phyloP scores from a whole-genome alignment of 2,329 filamentous ascomycete species.

The Aspergillus carbonarius region DNA sequence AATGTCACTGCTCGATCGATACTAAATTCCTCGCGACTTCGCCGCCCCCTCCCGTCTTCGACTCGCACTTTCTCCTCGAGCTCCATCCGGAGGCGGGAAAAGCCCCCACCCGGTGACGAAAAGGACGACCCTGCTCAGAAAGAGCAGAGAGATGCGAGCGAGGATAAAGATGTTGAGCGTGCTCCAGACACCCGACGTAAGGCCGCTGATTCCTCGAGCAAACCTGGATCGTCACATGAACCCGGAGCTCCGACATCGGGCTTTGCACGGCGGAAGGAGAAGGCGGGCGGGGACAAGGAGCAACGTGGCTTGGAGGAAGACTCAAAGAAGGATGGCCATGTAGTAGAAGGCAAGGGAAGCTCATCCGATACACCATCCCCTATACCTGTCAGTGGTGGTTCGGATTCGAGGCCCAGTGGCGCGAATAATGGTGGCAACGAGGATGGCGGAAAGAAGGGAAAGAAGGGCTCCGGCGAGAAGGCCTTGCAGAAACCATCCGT shows the following conservation, averaged over 20 bases:
- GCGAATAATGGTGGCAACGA: constrained; percentile 56
- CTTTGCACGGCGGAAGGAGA: constrained; percentile 42
- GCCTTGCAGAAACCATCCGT: constrained; percentile 83
- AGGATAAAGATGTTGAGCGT: constrained; percentile 45
- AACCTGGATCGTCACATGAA: constrained; percentile 26
- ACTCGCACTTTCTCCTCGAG: constrained; percentile 47
- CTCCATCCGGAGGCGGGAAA: constrained; percentile 56
- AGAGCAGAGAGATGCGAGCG: constrained; percentile 26
- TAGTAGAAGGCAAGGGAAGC: constrained; percentile 49
- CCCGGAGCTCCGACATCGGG: constrained; percentile 35
- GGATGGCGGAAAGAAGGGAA: constrained; percentile 68
- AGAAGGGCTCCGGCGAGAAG: constrained; percentile 66
- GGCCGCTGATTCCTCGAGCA: constrained; percentile 38
- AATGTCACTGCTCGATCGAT: constrained; percentile 30
- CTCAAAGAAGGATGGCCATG: constrained; percentile 40
- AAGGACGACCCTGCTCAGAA: constrained; percentile 33
- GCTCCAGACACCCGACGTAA: constrained; percentile 45
- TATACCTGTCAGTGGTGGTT: constrained; percentile 37
- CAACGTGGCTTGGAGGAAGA: constrained; percentile 38
- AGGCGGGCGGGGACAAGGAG: constrained; percentile 39
- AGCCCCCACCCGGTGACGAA: constrained; percentile 47
- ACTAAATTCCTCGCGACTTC: constrained; percentile 24
- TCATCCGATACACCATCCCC: constrained; percentile 48
- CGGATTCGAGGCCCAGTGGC: constrained; percentile 54
- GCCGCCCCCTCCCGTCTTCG: constrained; percentile 27